Conservation (phyloP, 2,329 filamentous ascomycete genomes). For the Arthrobotrys musiformis region DNA sequence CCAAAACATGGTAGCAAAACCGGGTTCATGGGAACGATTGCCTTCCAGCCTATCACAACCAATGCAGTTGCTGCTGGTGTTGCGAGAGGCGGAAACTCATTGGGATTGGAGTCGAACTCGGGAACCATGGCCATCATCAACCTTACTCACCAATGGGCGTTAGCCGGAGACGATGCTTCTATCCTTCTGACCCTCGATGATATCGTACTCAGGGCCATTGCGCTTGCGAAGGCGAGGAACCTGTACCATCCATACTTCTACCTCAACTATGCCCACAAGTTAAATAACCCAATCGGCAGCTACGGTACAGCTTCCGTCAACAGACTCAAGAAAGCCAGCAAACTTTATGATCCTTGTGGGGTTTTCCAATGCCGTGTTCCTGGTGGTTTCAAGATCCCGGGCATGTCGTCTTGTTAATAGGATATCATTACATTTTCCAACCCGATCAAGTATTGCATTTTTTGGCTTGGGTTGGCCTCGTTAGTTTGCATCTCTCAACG, state of each 20-base stretch:
- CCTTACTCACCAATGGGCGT: conserved; percentile 56
- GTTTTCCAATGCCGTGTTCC: conserved; percentile 61
- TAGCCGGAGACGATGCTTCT: conserved; percentile 49
- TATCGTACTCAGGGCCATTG: conserved; percentile 56
- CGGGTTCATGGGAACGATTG: conserved; percentile 58
- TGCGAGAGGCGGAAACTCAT: conserved; percentile 60
- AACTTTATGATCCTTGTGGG: conserved; percentile 60
- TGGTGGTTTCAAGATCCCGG: conserved; percentile 61
- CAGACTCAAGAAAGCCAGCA: conserved; percentile 59
- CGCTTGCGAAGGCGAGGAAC: conserved; percentile 56
- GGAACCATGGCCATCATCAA: conserved; percentile 44
- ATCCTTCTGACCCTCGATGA: conserved; percentile 55
- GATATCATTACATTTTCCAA: neutral
- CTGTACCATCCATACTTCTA: conserved; percentile 60
- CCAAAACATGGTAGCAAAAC: conserved; percentile 17
- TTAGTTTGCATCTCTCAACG: neutral
- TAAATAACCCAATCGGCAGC: conserved; percentile 60
- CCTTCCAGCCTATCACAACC: conserved; percentile 61
- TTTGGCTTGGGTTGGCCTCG: neutral
- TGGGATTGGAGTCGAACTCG: conserved; percentile 58
- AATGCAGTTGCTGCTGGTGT: conserved; percentile 59
- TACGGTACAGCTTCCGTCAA: conserved; percentile 60
- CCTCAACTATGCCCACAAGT: conserved; percentile 61
- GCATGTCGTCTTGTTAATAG: neutral
- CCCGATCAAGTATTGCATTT: neutral